Percentiles rank a stretch among this genome's conserved stretches.
Conservation (phyloP, 495 filamentous ascomycete species). For the Penicillium angulare region DNA sequence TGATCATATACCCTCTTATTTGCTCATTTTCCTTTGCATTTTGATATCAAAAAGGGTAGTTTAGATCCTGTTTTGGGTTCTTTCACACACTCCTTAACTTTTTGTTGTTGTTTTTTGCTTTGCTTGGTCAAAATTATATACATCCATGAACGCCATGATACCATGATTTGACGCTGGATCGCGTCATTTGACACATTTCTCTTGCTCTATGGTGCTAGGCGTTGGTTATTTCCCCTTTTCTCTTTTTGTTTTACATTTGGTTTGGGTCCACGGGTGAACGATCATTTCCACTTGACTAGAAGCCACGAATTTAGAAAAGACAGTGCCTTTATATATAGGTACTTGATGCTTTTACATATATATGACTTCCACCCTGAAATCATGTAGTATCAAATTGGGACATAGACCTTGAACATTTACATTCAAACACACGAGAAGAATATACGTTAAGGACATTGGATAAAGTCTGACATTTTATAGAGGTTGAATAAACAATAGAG, state of each 20-base stretch:
- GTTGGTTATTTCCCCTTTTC: background rate
- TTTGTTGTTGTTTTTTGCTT: slow-evolving; percentile 2
- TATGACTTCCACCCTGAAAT: too few relatives aligned
- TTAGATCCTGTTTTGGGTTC: slow-evolving; percentile 1
- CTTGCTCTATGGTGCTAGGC: background rate
- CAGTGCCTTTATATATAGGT: too few relatives aligned
- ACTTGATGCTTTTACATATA: background rate
- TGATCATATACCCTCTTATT: slow-evolving; percentile 4
- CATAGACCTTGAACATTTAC: too few relatives aligned
- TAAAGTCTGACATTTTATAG: slow-evolving; percentile 1
- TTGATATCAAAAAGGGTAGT: slow-evolving; percentile 4
- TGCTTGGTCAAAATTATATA: background rate
- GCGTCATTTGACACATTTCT: background rate
- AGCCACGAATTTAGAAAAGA: too few relatives aligned
- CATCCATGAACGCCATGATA: slow-evolving; percentile 3
- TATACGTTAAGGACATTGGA: too few relatives aligned
- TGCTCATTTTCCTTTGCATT: slow-evolving; percentile 5
- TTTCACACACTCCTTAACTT: slow-evolving; percentile 1
- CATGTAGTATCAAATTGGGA: too few relatives aligned
- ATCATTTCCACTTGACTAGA: too few relatives aligned
- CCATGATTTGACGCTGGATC: background rate
- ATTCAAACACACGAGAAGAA: too few relatives aligned
- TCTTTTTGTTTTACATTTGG: background rate
- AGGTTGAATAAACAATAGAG: too few relatives aligned
- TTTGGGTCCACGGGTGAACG: background rate